A percentile compares a stretch with the other conserved stretches of the same genome.
Conservation (phyloP, 2,329 filamentous ascomycete genomes). For the Hawksworthiomyces lignivorus region DNA sequence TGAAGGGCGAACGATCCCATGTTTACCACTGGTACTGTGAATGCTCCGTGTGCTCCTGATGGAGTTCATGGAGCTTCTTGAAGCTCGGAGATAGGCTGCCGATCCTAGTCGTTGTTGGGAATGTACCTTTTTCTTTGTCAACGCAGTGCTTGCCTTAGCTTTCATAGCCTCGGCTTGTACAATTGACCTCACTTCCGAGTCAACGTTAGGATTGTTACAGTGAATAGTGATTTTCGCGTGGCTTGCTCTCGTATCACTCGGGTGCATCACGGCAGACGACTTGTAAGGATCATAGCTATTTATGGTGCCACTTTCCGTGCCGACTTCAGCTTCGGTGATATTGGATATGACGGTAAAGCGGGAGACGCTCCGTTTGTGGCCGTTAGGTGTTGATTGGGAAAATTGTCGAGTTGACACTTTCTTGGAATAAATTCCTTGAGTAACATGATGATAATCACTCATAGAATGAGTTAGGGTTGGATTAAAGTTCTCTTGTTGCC, state of each 20-base stretch:
- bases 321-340: slow-evolving; percentile 37
- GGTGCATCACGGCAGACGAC: slow-evolving; percentile 48
- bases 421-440: slow-evolving; percentile 49
- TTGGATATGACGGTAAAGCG: slow-evolving; percentile 61
- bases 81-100: slow-evolving; percentile 23
- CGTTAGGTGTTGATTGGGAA: slow-evolving; percentile 34
- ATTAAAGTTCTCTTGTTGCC: slow-evolving; percentile 81
- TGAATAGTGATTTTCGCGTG: slow-evolving; percentile 65
- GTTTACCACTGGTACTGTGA: slow-evolving; percentile 24
- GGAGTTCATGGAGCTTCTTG: slow-evolving; percentile 40
- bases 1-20: slow-evolving; percentile 31
- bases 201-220: slow-evolving; percentile 33
- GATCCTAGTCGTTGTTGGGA: slow-evolving; percentile 22
- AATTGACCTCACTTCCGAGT: slow-evolving; percentile 27
- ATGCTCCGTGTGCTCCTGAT: slow-evolving; percentile 33
- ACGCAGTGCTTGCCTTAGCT: slow-evolving; percentile 2
- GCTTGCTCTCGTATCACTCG: slow-evolving; percentile 40
- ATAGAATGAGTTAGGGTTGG: slow-evolving; percentile 73
- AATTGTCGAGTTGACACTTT: slow-evolving; percentile 57
- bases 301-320: slow-evolving; percentile 36
- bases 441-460: slow-evolving; percentile 83
- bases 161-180: slow-evolving; percentile 13
- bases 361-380: slow-evolving; percentile 47
- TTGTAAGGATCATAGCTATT: slow-evolving; percentile 80
- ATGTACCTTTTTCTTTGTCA: slow-evolving; percentile 16